phyloP scores from a whole-genome alignment of 129 eudicot species.

The Silybum marianum region DNA sequence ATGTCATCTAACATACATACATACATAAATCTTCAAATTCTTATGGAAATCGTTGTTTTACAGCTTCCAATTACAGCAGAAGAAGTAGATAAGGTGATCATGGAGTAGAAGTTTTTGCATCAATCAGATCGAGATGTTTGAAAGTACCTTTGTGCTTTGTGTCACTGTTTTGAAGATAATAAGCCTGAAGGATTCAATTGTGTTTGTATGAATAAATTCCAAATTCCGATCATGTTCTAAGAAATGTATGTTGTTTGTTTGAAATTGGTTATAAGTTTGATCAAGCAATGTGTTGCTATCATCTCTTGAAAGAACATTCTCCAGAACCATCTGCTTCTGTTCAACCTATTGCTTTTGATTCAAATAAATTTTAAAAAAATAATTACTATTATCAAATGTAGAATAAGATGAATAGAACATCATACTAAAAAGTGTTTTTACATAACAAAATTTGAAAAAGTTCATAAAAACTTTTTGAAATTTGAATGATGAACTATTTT shows the following conservation, averaged over 20 bases:
- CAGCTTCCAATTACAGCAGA: constrained; percentile 11
- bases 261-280: not conserved
- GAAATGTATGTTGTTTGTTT: not conserved
- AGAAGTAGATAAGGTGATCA: not conserved
- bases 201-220: not conserved
- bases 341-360: not conserved
- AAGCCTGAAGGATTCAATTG: not conserved
- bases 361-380: not conserved
- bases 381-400: no score
- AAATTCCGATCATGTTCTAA: not conserved
- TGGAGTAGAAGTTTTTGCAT: not conserved
- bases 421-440: no score
- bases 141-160: not conserved
- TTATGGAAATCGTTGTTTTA: not conserved
- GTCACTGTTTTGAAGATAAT: not conserved
- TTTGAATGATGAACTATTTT: no score
- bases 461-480: no score
- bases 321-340: not conserved
- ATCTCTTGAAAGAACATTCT: not conserved
- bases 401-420: no score
- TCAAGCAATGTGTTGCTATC: not conserved
- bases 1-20: not conserved
- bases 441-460: no score
- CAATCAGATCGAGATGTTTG: not conserved
- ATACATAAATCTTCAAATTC: not conserved